Conservation (phyloP, 441 rosid genomes). For the Pelargonium fulgidum region DNA sequence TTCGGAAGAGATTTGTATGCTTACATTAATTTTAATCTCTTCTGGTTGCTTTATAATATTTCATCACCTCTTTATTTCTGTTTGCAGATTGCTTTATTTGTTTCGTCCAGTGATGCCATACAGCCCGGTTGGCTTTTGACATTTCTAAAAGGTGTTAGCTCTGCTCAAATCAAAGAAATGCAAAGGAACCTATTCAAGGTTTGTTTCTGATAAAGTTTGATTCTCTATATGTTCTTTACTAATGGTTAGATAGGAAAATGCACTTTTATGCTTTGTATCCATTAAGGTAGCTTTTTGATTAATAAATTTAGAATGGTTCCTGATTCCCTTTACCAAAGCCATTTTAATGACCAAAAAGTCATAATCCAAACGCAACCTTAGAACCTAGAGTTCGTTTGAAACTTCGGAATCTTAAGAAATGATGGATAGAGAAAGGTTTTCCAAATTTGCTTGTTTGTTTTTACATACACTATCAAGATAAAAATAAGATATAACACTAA, state of each 20-base stretch:
- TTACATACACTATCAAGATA: no score
- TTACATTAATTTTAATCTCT: conserved; percentile 9
- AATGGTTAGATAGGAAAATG: neutral
- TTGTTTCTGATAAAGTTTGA: conserved; percentile 19
- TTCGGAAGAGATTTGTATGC: neutral
- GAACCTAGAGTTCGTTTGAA: no score
- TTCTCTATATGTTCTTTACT: neutral
- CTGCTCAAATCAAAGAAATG: conserved; percentile 46
- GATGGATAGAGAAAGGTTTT: no score
- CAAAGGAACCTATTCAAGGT: conserved; percentile 67
- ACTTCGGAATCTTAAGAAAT: no score
- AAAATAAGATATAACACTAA: no score
- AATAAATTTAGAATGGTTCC: no score
- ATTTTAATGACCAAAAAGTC: no score
- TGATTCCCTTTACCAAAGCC: no score
- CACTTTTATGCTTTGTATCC: conserved; percentile 5
- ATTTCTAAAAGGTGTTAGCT: conserved; percentile 49
- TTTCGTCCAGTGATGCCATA: conserved; percentile 73
- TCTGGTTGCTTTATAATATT: conserved; percentile 1
- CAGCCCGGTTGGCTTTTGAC: conserved; percentile 73
- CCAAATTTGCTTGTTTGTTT: no score
- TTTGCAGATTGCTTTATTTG: conserved; percentile 69
- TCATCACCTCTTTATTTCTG: conserved; percentile 13
- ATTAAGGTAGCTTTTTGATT: no score
- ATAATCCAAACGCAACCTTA: no score